Evolutionary conservation across 106 monocot genomes (phyloP).

Genomic region (Dioscorea dumetorum): DNA sequence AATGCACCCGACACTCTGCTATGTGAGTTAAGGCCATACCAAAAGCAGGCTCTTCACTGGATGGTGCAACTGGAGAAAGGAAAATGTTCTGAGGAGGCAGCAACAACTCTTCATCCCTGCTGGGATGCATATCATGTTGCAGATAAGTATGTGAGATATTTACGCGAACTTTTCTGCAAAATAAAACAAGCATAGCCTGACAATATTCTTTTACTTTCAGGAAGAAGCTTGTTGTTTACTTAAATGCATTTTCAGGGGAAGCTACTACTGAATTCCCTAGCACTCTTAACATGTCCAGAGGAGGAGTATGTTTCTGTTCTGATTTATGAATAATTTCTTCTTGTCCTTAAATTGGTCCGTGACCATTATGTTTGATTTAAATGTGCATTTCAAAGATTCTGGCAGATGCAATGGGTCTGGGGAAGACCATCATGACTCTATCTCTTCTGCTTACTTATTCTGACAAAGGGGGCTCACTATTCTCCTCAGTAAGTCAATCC

Average conservation of each 20-base stretch:
- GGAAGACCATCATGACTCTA: constrained; percentile 97
- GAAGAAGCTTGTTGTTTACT: constrained; percentile 62
- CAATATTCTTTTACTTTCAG: constrained; percentile 22
- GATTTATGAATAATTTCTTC: constrained; percentile 5
- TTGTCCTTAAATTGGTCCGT: not conserved
- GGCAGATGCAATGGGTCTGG: constrained; percentile 98
- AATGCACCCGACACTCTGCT: constrained; percentile 52
- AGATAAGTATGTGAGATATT: constrained; percentile 54
- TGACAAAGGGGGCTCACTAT: constrained; percentile 40
- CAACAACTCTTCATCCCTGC: constrained; percentile 83
- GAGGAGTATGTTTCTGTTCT: constrained; percentile 58
- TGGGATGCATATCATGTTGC: constrained; percentile 80
- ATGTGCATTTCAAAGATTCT: constrained; percentile 52
- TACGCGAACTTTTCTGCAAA: not conserved
- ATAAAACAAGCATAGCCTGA: constrained; percentile 1
- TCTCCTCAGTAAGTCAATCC: constrained; percentile 18
- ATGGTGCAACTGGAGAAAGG: constrained; percentile 86
- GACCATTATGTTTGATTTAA: constrained; percentile 4
- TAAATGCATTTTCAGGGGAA: constrained; percentile 91
- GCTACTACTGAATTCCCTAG: constrained; percentile 83
- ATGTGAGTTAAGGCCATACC: constrained; percentile 82
- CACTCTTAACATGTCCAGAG: constrained; percentile 74
- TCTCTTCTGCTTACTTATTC: constrained; percentile 63
- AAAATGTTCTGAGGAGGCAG: constrained; percentile 43
- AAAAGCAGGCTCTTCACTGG: constrained; percentile 94